These are phyloP conservation scores for Hypomontagnella monticulosa DNA, from an alignment of 495 filamentous ascomycete species.

Conservation along the genomic window DNA sequence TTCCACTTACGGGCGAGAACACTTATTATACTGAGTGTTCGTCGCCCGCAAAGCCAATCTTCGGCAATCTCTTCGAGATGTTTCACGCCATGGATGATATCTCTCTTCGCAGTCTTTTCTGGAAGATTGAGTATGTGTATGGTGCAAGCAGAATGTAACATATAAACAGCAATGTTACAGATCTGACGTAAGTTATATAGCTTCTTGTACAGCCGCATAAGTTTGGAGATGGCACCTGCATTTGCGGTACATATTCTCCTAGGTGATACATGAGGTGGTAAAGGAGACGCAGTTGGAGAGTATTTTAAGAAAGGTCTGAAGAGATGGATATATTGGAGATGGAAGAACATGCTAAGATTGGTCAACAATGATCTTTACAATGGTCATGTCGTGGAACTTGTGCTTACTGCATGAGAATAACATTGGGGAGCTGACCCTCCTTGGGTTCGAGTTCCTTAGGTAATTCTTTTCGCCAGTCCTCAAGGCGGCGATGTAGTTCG, in stretches of 20 bases:
- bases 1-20: constrained; percentile 90
- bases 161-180: constrained; percentile 95
- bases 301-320: constrained; percentile 98
- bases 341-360: constrained; percentile 87
- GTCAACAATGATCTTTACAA: constrained; percentile 8
- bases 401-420: constrained; percentile 94
- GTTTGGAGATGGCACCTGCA: constrained; percentile 86
- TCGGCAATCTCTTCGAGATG: constrained; percentile 96
- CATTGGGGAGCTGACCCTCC: constrained; percentile 87
- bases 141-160: constrained; percentile 90
- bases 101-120: constrained; percentile 85
- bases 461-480: constrained; percentile 88
- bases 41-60: constrained; percentile 88
- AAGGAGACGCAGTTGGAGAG: constrained; percentile 77
- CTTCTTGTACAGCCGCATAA: constrained; percentile 92
- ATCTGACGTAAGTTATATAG: constrained; percentile 91
- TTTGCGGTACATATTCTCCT: constrained; percentile 90
- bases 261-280: constrained; percentile 89
- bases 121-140: constrained; percentile 94
- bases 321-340: constrained; percentile 94
- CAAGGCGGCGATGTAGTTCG: constrained; percentile 88
- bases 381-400: not conserved
- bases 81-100: constrained; percentile 89
- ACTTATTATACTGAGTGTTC: constrained; percentile 85
- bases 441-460: constrained; percentile 88